These are phyloP conservation scores for Tolypocladium guangdongense DNA, from an alignment of 2,329 filamentous ascomycete genomes.

Conservation along the genomic window DNA sequence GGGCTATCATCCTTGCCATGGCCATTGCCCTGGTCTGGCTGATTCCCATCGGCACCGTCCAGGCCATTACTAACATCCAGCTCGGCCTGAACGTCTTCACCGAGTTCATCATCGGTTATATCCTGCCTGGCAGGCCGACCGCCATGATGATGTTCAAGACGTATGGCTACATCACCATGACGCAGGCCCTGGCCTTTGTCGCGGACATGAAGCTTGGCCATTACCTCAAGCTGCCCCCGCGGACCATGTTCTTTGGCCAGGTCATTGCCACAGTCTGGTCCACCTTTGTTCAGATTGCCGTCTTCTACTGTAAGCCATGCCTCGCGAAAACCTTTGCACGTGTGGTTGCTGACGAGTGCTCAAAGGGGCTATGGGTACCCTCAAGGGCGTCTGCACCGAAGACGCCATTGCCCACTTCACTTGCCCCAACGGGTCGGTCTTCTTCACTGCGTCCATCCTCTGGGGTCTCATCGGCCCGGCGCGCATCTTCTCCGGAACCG, in stretches of 20 bases:
- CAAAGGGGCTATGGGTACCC: slow-evolving; percentile 1
- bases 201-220: slow-evolving; percentile 38
- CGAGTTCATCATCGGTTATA: slow-evolving; percentile 19
- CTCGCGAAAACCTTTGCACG: background rate
- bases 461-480: slow-evolving; percentile 29
- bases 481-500: slow-evolving; percentile 23
- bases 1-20: slow-evolving; percentile 17
- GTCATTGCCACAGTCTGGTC: slow-evolving; percentile 1
- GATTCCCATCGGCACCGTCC: slow-evolving; percentile 16
- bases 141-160: slow-evolving; percentile 16
- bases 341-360: background rate
- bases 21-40: slow-evolving; percentile 13
- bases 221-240: slow-evolving; percentile 38
- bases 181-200: slow-evolving; percentile 33
- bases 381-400: slow-evolving; percentile 25
- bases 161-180: slow-evolving; percentile 14
- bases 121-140: slow-evolving; percentile 12
- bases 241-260: slow-evolving; percentile 8
- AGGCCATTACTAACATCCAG: slow-evolving; percentile 24
- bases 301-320: background rate
- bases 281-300: slow-evolving; percentile 13
- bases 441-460: slow-evolving; percentile 27
- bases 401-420: slow-evolving; percentile 23
- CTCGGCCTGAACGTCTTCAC: slow-evolving; percentile 30
- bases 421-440: slow-evolving; percentile 27